These are phyloP conservation scores for Aspergillus sp. DNA, from an alignment of 2,329 filamentous ascomycete species.

Conservation along the genomic window DNA sequence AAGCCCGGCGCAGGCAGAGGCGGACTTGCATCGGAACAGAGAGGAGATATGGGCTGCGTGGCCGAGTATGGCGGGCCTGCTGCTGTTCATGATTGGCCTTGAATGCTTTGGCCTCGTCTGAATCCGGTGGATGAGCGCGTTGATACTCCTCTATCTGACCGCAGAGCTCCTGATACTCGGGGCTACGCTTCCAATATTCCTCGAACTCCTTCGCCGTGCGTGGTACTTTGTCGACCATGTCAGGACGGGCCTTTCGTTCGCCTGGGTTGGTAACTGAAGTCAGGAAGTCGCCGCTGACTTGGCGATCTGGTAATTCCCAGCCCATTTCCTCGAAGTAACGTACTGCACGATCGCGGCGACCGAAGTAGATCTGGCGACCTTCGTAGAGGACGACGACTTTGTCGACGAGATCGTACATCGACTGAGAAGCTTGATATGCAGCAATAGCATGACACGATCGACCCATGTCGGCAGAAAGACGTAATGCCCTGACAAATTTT, in stretches of 20 bases:
- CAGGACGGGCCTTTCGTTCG: constrained; percentile 57
- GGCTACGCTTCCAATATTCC: constrained; percentile 41
- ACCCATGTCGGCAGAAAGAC: constrained; percentile 10
- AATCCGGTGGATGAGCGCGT: constrained; percentile 27
- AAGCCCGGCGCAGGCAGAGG: constrained; percentile 15
- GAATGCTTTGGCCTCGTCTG: constrained; percentile 5
- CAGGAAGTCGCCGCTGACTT: constrained; percentile 69
- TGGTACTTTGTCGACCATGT: constrained; percentile 63
- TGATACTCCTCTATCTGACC: constrained; percentile 37
- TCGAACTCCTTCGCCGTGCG: constrained; percentile 68
- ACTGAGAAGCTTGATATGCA: constrained; percentile 61
- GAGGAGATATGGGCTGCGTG: constrained; percentile 14
- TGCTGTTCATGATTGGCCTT: constrained; percentile 10
- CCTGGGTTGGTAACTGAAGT: constrained; percentile 66
- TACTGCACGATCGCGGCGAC: constrained; percentile 59
- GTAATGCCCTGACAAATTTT: constrained; percentile 53
- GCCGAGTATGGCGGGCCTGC: constrained; percentile 12
- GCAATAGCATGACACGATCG: constrained; percentile 42
- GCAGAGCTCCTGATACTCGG: constrained; percentile 30
- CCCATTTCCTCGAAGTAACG: constrained; percentile 68
- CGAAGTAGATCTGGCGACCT: constrained; percentile 75
- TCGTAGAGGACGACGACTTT: constrained; percentile 73
- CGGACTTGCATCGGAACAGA: constrained; percentile 16
- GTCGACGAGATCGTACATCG: constrained; percentile 64
- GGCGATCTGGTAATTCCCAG: constrained; percentile 65